Evolutionary conservation across 1,284 basidiomycete genomes (phyloP).

Genomic region (Sparassis latifolia): DNA sequence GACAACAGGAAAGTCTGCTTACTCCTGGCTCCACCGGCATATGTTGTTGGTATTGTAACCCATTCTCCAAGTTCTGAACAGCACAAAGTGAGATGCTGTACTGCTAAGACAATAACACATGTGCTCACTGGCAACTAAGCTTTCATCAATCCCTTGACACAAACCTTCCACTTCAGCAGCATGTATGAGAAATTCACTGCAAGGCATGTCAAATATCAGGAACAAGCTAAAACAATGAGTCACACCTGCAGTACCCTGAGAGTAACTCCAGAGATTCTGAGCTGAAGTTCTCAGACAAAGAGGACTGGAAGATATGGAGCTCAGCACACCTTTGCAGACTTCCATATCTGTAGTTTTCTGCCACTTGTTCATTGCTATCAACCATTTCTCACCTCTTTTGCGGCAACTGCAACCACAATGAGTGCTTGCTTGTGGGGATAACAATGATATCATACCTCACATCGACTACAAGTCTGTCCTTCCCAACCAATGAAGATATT

Average conservation of each 20-base stretch:
- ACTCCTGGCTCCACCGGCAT: slow-evolving; percentile 95
- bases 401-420: slow-evolving; percentile 62
- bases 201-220: background rate
- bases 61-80: slow-evolving; percentile 81
- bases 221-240: too few relatives aligned
- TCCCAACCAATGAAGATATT: slow-evolving; percentile 68
- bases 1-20: slow-evolving; percentile 10
- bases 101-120: slow-evolving; percentile 1
- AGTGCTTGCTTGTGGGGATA: background rate
- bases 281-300: background rate
- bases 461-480: slow-evolving; percentile 90
- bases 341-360: slow-evolving; percentile 94
- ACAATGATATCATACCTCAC: slow-evolving; percentile 61
- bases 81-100: too few relatives aligned
- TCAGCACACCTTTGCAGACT: slow-evolving; percentile 66
- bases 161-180: slow-evolving; percentile 98
- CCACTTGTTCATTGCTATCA: slow-evolving; percentile 99
- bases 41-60: slow-evolving; percentile 89
- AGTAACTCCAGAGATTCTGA: slow-evolving; percentile 68
- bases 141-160: slow-evolving; percentile 94
- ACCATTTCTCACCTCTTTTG: slow-evolving; percentile 72
- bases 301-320: background rate
- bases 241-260: slow-evolving; percentile 71
- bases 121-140: slow-evolving; percentile 72
- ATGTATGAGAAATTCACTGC: slow-evolving; percentile 92